Evolutionary conservation across 768 basidiomycete species (phyloP), one percentile per base, ranked within the genome.

Genomic region (Neoboletus magnificus): DNA sequence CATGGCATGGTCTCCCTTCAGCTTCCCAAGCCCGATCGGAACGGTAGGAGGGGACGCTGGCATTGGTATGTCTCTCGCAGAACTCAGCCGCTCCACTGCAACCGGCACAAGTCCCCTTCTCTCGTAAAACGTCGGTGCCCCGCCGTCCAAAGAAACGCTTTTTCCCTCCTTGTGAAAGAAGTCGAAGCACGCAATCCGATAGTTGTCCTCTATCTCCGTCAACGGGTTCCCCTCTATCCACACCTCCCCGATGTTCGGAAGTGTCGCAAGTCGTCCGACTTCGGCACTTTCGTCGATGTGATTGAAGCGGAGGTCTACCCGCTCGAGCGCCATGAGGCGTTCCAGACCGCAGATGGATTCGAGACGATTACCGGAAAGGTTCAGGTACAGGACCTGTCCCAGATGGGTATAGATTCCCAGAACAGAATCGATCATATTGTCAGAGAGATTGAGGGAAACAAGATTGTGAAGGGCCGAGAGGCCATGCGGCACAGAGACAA

Each of bases 401-500:
- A 98, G 80, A 50, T 85, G 82, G 36, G 82, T 81, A 66, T 93
- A 90, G 55, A 97, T 91, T 29, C 91, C 89, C 5, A 94, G 82
- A 18, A 98, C 87, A 18, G 95, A 94, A 69, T 96, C 93, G 62
- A 99, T 93, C 84, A 99, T 92, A 75, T 99, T 99, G 71, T 95
- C 89, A 16, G 91, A 80, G n/a, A 99, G 82, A 72, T 97, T 95
- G 62, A 99, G 86, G n/a, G 89, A 91, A 51, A 84, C 72, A 50
- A 99, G 88, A 59, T 86, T 89, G 65, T 86, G 83, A 23, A 99
- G 81, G 6, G 77, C 67, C 16, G 84, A 80, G 32, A 96, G 79
- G 22, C 87, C 89, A 2, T 86, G 70, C 1, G 93, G 93, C n/a
- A 95, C 80, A 30, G 91, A 89, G 40, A 94, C 85, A 44, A 98